A percentile compares a stretch with the other conserved stretches of the same genome.
These are phyloP conservation scores for Exophiala viscosa DNA, from an alignment of 2,329 filamentous ascomycete genomes.

Conservation along the genomic window DNA sequence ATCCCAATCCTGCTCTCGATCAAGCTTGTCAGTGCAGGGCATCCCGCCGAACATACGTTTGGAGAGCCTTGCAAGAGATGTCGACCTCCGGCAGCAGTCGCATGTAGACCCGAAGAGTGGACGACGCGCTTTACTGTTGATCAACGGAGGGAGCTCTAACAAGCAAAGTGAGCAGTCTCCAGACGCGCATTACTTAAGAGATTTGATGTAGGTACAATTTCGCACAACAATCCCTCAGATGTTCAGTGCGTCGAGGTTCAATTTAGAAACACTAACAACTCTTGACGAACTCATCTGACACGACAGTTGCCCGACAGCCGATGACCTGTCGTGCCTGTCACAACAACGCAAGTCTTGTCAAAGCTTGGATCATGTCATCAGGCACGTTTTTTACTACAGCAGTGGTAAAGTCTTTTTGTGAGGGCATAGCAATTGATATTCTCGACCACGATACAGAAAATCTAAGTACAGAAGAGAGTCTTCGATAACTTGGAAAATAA, in stretches of 20 bases:
- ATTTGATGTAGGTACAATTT: no score
- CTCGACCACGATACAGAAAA: not conserved
- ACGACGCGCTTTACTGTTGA: no score
- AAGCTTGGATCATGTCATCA: not conserved
- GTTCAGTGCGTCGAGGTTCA: slow-evolving; percentile 1
- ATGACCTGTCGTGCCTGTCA: not conserved
- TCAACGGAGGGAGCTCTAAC: no score
- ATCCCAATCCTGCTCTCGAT: no score
- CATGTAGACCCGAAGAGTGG: no score
- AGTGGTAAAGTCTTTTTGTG: not conserved
- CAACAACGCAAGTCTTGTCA: not conserved
- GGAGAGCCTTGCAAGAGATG: no score
- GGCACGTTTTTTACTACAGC: not conserved
- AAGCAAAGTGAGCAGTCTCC: no score
- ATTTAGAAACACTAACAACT: not conserved
- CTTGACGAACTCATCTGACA: not conserved
- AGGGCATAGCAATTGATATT: not conserved
- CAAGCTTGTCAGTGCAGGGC: no score
- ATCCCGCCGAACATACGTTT: no score
- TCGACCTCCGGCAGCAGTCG: no score
- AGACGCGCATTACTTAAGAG: no score
- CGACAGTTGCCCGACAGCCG: not conserved
- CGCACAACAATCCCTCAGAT: no score
- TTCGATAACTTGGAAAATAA: slow-evolving; percentile 8
- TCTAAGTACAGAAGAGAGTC: slow-evolving; percentile 1